Conservation (phyloP, 2,329 filamentous ascomycete genomes). For the Pseudogymnoascus sp. region DNA sequence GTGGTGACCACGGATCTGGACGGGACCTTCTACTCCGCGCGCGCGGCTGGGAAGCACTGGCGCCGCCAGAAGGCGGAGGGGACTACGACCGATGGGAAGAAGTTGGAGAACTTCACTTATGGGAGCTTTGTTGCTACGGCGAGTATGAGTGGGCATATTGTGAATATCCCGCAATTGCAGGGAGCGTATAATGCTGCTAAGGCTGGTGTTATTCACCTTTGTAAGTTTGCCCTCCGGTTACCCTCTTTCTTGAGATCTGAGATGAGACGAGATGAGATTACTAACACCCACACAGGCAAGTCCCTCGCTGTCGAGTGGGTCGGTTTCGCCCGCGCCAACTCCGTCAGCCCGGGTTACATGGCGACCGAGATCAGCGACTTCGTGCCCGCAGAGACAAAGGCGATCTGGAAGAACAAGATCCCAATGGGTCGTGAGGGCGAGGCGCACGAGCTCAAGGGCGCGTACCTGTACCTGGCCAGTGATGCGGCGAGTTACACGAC, state of each 20-base stretch:
- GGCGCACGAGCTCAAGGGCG: slow-evolving; percentile 71
- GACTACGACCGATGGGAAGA: slow-evolving; percentile 55
- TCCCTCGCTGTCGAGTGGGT: slow-evolving; percentile 72
- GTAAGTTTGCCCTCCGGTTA: slow-evolving; percentile 34
- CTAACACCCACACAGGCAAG: slow-evolving; percentile 41
- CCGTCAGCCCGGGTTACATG: slow-evolving; percentile 69
- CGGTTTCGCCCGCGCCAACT: slow-evolving; percentile 66
- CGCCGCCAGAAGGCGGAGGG: slow-evolving; percentile 62
- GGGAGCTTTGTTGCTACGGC: slow-evolving; percentile 75
- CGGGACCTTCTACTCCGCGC: slow-evolving; percentile 71
- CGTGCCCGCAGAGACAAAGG: slow-evolving; percentile 58
- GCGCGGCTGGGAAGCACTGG: slow-evolving; percentile 63
- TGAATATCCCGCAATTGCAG: slow-evolving; percentile 71
- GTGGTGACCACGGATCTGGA: slow-evolving; percentile 68
- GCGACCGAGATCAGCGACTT: slow-evolving; percentile 66
- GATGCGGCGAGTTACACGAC: slow-evolving; percentile 82
- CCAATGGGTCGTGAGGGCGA: slow-evolving; percentile 73
- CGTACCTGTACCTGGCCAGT: slow-evolving; percentile 73
- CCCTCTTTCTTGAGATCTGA: neutral
- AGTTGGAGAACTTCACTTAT: slow-evolving; percentile 51
- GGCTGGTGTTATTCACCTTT: slow-evolving; percentile 54
- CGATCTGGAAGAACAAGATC: slow-evolving; percentile 70
- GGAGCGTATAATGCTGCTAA: slow-evolving; percentile 69
- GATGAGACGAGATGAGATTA: neutral
- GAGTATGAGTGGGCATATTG: slow-evolving; percentile 71